Conservation (phyloP, 495 filamentous ascomycete species). For the Xylaria palmicola region DNA sequence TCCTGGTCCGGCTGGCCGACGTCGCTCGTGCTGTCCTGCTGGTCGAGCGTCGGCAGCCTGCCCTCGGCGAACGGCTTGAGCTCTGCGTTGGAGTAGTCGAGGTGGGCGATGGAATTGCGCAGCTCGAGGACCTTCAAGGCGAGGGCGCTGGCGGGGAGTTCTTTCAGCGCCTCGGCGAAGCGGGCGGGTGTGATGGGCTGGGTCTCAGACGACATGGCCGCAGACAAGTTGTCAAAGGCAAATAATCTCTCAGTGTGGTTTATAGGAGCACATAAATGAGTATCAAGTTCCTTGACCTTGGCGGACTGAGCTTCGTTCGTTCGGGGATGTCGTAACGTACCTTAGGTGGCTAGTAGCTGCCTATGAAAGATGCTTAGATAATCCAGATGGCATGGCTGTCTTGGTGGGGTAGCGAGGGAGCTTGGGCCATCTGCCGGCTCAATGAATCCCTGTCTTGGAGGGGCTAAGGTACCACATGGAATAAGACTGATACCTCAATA, state of each 20-base stretch:
- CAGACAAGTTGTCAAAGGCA: not conserved
- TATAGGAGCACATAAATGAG: too few species aligned
- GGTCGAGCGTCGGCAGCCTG: conserved; percentile 20
- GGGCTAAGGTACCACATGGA: not conserved
- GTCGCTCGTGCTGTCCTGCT: conserved; percentile 8
- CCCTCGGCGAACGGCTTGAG: conserved; percentile 59
- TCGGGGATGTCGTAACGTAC: not conserved
- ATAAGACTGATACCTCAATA: too few species aligned
- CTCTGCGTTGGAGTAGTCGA: conserved; percentile 74
- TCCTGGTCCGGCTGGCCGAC: conserved; percentile 54
- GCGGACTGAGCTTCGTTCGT: not conserved
- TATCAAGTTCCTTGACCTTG: not conserved
- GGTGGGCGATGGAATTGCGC: conserved; percentile 77
- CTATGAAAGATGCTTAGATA: not conserved
- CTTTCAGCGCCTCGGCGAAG: conserved; percentile 71
- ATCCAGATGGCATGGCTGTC: not conserved
- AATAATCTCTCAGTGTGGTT: too few species aligned
- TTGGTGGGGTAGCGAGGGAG: conserved; percentile 14
- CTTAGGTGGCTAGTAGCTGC: too few species aligned
- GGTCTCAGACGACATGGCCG: conserved; percentile 45
- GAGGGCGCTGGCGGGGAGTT: conserved; percentile 68
- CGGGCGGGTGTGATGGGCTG: conserved; percentile 58
- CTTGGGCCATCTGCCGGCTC: conserved; percentile 19
- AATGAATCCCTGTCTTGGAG: conserved; percentile 3
- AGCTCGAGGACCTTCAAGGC: conserved; percentile 81